Percentiles rank a stretch among this genome's conserved stretches.
These are phyloP conservation scores for Leptomonas pyrrhocoris DNA, from an alignment of 208 protist species.

Conservation along the genomic window DNA sequence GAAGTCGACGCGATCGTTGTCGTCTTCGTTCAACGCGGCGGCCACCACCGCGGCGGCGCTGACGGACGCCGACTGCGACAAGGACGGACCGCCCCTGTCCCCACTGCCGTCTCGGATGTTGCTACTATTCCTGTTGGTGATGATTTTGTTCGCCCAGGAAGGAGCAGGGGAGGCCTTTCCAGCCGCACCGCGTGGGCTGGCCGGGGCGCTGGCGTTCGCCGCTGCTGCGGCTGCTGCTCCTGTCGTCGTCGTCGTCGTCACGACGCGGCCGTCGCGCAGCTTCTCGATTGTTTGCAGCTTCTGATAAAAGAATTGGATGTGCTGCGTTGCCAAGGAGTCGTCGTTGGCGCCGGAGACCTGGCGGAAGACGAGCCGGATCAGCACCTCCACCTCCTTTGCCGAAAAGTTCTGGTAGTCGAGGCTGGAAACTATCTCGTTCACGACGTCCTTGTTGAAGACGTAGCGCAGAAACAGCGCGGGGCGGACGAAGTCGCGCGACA, in stretches of 20 bases:
- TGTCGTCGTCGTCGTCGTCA: neutral
- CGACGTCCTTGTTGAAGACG: slow-evolving; percentile 77
- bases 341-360: slow-evolving; percentile 69
- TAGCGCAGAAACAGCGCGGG: slow-evolving; percentile 79
- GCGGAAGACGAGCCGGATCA: slow-evolving; percentile 82
- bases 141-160: neutral
- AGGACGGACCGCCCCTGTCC: neutral
- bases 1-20: slow-evolving; percentile 1
- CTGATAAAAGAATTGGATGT: slow-evolving; percentile 60
- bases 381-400: slow-evolving; percentile 68
- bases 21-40: slow-evolving; percentile 26
- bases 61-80: neutral
- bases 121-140: too few species aligned
- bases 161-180: neutral
- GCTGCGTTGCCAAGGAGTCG: slow-evolving; percentile 47
- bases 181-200: slow-evolving; percentile 1
- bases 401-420: slow-evolving; percentile 73
- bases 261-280: slow-evolving; percentile 13
- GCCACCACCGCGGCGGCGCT: slow-evolving; percentile 24
- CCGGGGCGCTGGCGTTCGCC: neutral
- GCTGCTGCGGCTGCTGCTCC: neutral
- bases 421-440: slow-evolving; percentile 79
- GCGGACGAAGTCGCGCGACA: slow-evolving; percentile 63
- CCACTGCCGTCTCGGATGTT: neutral
- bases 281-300: slow-evolving; percentile 45